Base-by-base conservation (phyloP, 1,284 basidiomycete genomes). In the Phenoliferia sp. region DNA sequence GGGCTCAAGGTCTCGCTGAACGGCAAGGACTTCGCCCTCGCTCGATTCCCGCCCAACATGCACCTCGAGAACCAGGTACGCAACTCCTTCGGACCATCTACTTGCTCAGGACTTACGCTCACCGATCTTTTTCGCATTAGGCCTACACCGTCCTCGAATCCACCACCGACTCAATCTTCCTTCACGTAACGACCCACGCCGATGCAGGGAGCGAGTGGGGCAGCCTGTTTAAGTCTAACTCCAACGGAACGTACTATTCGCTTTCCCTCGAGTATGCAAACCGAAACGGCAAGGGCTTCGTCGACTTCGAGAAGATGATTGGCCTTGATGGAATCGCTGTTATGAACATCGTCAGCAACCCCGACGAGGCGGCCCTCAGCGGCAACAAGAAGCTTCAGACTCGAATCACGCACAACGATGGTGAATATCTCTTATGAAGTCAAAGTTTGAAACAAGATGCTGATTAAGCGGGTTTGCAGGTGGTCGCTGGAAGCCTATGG, bases 251-350 rank as follows among this genome's bases (percentile, higher is more conserved):
- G 0, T 98, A 97, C 82, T 99, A 92, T 78, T 87, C 90, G 32
- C 79, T 94, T 22, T 91, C 93, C 0, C 77, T 90, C 59, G 89
- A 92, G 74, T 85, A 92, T 74, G 95, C 93, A 67, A 99, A 99
- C 79, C 86, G 95, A 32, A 89, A 99, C 78, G 81, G 85, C 0
- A 78, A 82, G 0, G 95, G 96, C 19, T 98, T 86, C 75, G 95
- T 94, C 58, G 96, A 99, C 79, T 99, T 99, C 76, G 95, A 99
- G 82, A 99, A 98, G 84, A 90, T 98, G 85, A 87, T 90, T 68
- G 94, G 93, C 2, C 80, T 99, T 60, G 94, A 99, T 79, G 95
- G 95, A 0, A 95, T 99, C 71, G 94, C 94, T 9, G 81, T 99
- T 56, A 86, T 94, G 74, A 99, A 99, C 76, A 79, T 97, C 39